Evolutionary conservation across 192 early-diverging fungal species (phyloP).

Genomic region (Physocladia obscura): DNA sequence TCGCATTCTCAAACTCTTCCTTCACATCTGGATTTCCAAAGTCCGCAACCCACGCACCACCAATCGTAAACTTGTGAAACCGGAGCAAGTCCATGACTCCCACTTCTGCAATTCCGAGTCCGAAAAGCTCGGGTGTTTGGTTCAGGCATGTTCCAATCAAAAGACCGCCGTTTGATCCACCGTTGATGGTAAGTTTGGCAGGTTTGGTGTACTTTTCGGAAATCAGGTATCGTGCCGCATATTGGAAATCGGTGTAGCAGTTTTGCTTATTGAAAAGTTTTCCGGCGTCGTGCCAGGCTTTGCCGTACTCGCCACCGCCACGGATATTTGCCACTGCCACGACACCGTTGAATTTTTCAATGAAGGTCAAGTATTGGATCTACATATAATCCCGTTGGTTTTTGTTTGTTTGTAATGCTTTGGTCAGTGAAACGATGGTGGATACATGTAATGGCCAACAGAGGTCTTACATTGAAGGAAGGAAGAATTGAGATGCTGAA

Average conservation of each 20-base stretch:
- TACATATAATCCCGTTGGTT: too few relatives aligned
- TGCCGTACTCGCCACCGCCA: constrained; percentile 68
- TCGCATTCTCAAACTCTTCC: constrained; percentile 66
- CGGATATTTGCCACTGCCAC: constrained; percentile 66
- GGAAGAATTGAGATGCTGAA: constrained; percentile 59
- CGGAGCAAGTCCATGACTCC: constrained; percentile 71
- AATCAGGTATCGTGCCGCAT: constrained; percentile 62
- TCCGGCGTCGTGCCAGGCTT: constrained; percentile 54
- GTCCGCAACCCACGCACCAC: constrained; percentile 67
- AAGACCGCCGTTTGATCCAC: constrained; percentile 72
- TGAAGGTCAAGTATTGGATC: constrained; percentile 52
- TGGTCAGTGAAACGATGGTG: not conserved
- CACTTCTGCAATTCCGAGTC: constrained; percentile 61
- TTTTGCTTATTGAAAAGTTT: constrained; percentile 67
- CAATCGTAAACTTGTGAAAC: constrained; percentile 80
- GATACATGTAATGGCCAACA: too few relatives aligned
- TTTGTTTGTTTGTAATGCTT: not conserved
- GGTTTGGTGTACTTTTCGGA: constrained; percentile 56
- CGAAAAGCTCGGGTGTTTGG: constrained; percentile 74
- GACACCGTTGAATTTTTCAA: constrained; percentile 57
- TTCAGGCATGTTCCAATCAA: constrained; percentile 69
- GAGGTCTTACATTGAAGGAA: constrained; percentile 18
- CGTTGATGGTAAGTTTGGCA: constrained; percentile 58
- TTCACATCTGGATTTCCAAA: constrained; percentile 65
- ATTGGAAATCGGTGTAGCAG: constrained; percentile 76